Conservation (phyloP, 768 basidiomycete species). For the Rhizopogon salebrosus region DNA sequence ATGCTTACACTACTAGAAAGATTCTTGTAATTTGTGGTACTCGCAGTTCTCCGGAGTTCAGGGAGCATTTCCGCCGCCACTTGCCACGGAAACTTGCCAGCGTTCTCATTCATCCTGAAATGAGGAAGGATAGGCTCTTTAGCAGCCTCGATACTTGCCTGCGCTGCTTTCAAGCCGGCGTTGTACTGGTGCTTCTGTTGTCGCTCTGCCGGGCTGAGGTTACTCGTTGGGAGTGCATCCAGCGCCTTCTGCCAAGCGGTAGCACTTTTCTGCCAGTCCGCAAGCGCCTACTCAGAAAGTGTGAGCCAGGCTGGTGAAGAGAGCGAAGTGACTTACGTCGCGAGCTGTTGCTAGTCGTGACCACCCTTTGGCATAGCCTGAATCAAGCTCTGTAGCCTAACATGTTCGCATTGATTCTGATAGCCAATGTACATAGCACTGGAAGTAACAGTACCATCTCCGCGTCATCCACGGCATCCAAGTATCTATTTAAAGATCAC, state of each 20-base stretch:
- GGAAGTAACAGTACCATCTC: neutral
- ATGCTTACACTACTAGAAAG: conserved; percentile 1
- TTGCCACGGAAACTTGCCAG: conserved; percentile 2
- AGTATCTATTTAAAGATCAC: neutral
- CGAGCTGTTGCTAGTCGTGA: conserved; percentile 32
- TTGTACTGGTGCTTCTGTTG: conserved; percentile 32
- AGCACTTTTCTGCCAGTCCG: conserved; percentile 8
- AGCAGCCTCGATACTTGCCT: conserved; percentile 11
- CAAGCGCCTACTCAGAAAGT: conserved; percentile 3
- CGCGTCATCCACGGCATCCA: neutral
- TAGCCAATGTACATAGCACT: neutral
- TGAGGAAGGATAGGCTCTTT: neutral
- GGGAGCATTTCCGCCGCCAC: conserved; percentile 3
- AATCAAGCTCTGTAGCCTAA: conserved; percentile 35
- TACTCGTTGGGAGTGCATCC: conserved; percentile 21
- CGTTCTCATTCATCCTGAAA: neutral
- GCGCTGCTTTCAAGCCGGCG: conserved; percentile 17
- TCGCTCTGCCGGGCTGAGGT: conserved; percentile 25
- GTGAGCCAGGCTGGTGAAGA: neutral
- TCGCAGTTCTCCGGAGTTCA: neutral
- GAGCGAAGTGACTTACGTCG: conserved; percentile 13
- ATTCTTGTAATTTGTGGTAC: neutral
- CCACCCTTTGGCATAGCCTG: conserved; percentile 39
- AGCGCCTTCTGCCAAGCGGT: conserved; percentile 25
- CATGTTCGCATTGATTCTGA: too few species aligned